These are phyloP conservation scores for Coelastrella sp. DNA, from an alignment of 139 green algal species.

Conservation along the genomic window DNA sequence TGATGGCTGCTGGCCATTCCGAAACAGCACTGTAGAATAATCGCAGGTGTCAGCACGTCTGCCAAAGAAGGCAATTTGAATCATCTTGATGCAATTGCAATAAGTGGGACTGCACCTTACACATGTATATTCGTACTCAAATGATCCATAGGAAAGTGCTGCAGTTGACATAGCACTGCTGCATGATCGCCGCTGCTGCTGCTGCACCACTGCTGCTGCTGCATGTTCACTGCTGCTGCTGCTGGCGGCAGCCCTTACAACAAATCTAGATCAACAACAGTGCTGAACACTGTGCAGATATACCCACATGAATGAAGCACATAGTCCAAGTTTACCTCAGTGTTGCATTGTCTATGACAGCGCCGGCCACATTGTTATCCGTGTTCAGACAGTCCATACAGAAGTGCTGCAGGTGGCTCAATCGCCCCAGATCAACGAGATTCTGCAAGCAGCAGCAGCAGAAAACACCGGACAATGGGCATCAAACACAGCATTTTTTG, in stretches of 20 bases:
- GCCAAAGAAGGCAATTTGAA: too few relatives aligned
- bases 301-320: neutral
- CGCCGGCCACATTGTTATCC: neutral
- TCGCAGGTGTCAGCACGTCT: too few relatives aligned
- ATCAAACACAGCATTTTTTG: neutral
- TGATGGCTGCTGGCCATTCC: too few relatives aligned
- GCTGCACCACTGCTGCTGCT: neutral
- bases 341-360: conserved; percentile 12
- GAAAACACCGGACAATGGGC: neutral
- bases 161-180: neutral
- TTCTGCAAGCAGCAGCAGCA: neutral
- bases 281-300: too few relatives aligned
- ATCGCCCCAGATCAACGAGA: neutral
- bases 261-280: too few relatives aligned
- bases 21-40: too few relatives aligned
- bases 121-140: too few relatives aligned
- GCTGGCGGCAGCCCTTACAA: neutral
- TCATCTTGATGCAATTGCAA: too few relatives aligned
- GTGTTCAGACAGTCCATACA: conserved; percentile 16
- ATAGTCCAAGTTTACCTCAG: conserved; percentile 8
- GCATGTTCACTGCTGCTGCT: neutral
- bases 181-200: too few relatives aligned
- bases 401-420: conserved; percentile 30
- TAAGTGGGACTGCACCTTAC: too few relatives aligned
- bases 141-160: neutral